These are phyloP conservation scores for Geosmithia putterillii DNA, from an alignment of 2,329 filamentous ascomycete genomes.

Conservation along the genomic window DNA sequence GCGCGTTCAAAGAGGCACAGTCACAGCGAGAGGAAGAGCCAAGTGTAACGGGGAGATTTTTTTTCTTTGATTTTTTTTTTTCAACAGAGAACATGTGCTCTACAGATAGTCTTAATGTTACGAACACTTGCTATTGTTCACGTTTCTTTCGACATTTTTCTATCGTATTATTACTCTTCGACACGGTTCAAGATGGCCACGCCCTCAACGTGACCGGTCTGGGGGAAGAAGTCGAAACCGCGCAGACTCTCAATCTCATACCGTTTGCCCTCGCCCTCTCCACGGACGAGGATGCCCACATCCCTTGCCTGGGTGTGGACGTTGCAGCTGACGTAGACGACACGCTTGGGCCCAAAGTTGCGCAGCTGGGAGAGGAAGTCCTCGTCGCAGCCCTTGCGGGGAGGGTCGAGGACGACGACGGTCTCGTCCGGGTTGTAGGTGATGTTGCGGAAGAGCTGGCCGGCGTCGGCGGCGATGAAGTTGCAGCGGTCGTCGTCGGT, in stretches of 20 bases:
- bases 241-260: constrained; percentile 86
- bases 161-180: constrained; percentile 14
- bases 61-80: neutral
- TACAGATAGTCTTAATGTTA: neutral
- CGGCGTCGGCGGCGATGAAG: constrained; percentile 85
- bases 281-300: constrained; percentile 74
- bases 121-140: no score
- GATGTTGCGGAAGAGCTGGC: constrained; percentile 67
- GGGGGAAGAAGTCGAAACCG: constrained; percentile 96
- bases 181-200: constrained; percentile 52
- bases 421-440: constrained; percentile 67
- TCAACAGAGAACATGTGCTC: neutral
- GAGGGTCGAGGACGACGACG: constrained; percentile 91
- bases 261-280: constrained; percentile 33
- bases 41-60: no score
- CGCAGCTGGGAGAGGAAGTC: constrained; percentile 75
- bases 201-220: constrained; percentile 61
- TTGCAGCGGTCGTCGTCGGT: constrained; percentile 47
- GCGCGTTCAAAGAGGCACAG: no score
- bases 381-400: constrained; percentile 84
- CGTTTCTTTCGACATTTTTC: neutral
- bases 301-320: constrained; percentile 96
- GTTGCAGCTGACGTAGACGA: constrained; percentile 95
- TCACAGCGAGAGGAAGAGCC: no score
- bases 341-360: constrained; percentile 60